Base-by-base conservation (phyloP, 2,329 filamentous ascomycete genomes). In the Dothideomycetidae sp. region DNA sequence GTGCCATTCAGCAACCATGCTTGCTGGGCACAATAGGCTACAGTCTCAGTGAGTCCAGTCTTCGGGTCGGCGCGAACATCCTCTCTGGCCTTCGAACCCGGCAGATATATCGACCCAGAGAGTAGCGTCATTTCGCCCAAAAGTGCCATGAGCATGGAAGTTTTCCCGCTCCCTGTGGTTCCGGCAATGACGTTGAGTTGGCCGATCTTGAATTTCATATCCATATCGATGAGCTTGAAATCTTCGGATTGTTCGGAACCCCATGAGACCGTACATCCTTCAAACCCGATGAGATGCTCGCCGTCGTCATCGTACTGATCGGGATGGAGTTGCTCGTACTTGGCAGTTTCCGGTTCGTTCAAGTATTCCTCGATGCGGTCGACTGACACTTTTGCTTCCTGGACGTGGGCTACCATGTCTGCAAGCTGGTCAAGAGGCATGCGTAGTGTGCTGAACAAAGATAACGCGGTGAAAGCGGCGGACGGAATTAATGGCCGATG, bases 401-500 rank as follows among this genome's bases (percentile, higher is more conserved):
- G 85, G 3, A 98, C 86, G 60, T 96, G 90, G 9, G 90, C 90
- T 53, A 96, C 80, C 90, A 98, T 98, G 58, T 98, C 90, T 35
- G 90, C 90, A 37, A 98, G 70, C 60, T 96, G 88, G 56, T 98
- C 90, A 31, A 98, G 66, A 3, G 90, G 90, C 37, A 94, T 82
- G 33, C 90, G 78, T 10, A 98, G 75, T 29, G 98, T 75, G 55
- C 86, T 86, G 58, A 98, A 98, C 46, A 98, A 76, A 0, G 90
- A 96, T 37, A 98, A 77, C 26, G 90, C 85, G 2, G 90, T 94
- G 59, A 98, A 98, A 3, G 90, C 90, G 43, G 96, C 70, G 0
- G 90, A 96, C 0, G 90, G 88, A 36, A 90, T 79, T 38, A 98
- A 64, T 13, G 80, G 80, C 62, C 92, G 94, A 56, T 80, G 71